These are phyloP conservation scores for Aechmea fasciata DNA, from an alignment of 176 grass and related monocot species.

Conservation along the genomic window DNA sequence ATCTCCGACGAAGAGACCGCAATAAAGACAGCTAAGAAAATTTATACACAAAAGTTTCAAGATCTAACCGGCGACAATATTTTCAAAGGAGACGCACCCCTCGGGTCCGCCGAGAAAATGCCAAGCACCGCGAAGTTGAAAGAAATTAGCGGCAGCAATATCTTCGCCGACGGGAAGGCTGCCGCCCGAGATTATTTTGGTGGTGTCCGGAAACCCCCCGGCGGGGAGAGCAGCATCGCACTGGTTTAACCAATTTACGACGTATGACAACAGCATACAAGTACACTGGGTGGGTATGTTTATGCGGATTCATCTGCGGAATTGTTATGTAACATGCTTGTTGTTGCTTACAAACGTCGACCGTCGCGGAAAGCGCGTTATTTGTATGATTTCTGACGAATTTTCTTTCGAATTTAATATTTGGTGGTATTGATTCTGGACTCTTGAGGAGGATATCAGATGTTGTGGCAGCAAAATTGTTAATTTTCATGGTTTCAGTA, in stretches of 20 bases:
- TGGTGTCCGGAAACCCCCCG: conserved; percentile 62
- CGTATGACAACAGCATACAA: not conserved
- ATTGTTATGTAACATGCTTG: too few relatives aligned
- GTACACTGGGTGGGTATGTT: not conserved
- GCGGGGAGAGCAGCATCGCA: conserved; percentile 66
- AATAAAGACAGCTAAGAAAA: conserved; percentile 56
- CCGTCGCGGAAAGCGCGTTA: too few relatives aligned
- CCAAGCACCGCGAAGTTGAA: conserved; percentile 58
- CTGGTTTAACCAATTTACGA: conserved; percentile 37
- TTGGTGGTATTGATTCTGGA: too few relatives aligned
- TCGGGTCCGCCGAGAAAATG: conserved; percentile 39
- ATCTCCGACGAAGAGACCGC: conserved; percentile 53
- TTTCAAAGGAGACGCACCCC: conserved; percentile 42
- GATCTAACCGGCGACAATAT: conserved; percentile 75
- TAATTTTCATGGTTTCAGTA: too few relatives aligned
- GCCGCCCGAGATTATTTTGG: conserved; percentile 59
- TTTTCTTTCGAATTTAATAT: too few relatives aligned
- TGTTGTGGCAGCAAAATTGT: too few relatives aligned
- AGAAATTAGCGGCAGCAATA: conserved; percentile 66
- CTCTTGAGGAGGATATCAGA: too few relatives aligned
- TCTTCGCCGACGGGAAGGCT: conserved; percentile 56
- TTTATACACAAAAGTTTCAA: conserved; percentile 78
- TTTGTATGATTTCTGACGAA: too few relatives aligned
- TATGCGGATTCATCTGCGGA: not conserved
- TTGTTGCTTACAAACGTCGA: too few relatives aligned